Evolutionary conservation across 768 basidiomycete species (phyloP), one percentile per base, ranked within the genome.

Genomic region (Lactarius deliciosus): DNA sequence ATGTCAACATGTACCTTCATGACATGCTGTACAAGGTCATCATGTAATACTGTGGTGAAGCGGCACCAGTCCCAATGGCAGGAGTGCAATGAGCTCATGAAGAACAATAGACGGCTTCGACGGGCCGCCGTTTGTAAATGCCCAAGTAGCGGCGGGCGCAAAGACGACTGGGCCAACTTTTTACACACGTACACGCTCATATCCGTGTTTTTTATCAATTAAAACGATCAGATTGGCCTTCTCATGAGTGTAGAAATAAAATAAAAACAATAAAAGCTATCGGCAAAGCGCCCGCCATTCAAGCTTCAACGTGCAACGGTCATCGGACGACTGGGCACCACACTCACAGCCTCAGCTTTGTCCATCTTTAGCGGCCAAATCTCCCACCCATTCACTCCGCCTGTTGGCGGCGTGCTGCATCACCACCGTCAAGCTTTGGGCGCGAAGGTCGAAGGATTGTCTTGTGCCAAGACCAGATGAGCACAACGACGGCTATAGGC

Each of bases 61-160:
- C 67, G 68, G 11, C 68, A 69, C 61, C 67, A 64, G 16, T 69
- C 67, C 68, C 68, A 69, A 18, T 36, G 68, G 38, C 68, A 70
- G 47, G 66, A 68, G 22, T 68, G 66, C 1, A 68, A 50, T 11
- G 66, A 36, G 58, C 50, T 67, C 61, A 59, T 67, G 36, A 18
- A 9, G 9, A 32, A 28, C 45, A 20, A 16, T 13, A 20, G 55
- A 18, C 43, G 45, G 60, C 11, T 16, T 60, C 9, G 20, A 32
- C 59, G 41, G 59, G 59, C 59, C 58, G 57, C 28, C 28, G 38
- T 25, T 32, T 18, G 40, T 40, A n/a, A n/a, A n/a, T n/a, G n/a
- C n/a, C n/a, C n/a, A n/a, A n/a, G n/a, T n/a, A n/a, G n/a, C n/a
- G n/a, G n/a, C n/a, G n/a, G n/a, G n/a, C n/a, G n/a, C n/a, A n/a